Percentiles rank a stretch among this genome's conserved stretches.
These are phyloP conservation scores for Microcyclospora pomicola DNA, from an alignment of 2,329 filamentous ascomycete genomes.

Conservation along the genomic window DNA sequence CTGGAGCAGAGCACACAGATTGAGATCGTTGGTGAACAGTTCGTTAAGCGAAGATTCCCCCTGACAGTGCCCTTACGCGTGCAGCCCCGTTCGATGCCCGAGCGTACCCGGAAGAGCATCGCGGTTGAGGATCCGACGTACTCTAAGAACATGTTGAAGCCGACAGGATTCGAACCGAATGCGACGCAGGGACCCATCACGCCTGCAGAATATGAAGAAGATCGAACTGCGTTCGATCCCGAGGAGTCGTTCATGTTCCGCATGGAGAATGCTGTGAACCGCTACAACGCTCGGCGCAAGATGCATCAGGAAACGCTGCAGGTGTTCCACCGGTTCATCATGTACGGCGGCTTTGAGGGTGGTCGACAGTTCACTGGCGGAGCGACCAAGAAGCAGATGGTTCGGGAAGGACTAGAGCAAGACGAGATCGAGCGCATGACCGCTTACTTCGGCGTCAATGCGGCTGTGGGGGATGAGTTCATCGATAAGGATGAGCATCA, in stretches of 20 bases:
- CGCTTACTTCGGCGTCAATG: constrained; percentile 30
- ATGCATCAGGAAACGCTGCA: constrained; percentile 48
- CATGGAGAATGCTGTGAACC: constrained; percentile 72
- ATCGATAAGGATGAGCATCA: constrained; percentile 35
- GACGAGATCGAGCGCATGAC: constrained; percentile 50
- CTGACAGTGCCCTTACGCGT: constrained; percentile 15
- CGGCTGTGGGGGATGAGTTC: constrained; percentile 26
- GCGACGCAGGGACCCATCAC: constrained; percentile 70
- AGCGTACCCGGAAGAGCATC: constrained; percentile 17
- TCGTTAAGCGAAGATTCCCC: constrained; percentile 29
- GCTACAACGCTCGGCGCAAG: constrained; percentile 64
- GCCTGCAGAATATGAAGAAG: constrained; percentile 50
- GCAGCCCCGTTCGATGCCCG: constrained; percentile 18
- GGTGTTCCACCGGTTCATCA: constrained; percentile 68
- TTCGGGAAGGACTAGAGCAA: constrained; percentile 30
- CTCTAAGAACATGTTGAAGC: constrained; percentile 30
- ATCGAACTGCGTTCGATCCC: constrained; percentile 54
- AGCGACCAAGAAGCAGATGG: constrained; percentile 12
- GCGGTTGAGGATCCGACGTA: constrained; percentile 17
- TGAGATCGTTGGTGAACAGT: constrained; percentile 29
- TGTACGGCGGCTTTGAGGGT: constrained; percentile 64
- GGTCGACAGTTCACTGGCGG: constrained; percentile 47
- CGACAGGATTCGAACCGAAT: constrained; percentile 47
- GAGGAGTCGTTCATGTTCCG: constrained; percentile 42
- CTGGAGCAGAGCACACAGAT: constrained; percentile 29